Evolutionary conservation across 2,329 filamentous ascomycete species (phyloP).

Genomic region (Xylariaceae sp.): DNA sequence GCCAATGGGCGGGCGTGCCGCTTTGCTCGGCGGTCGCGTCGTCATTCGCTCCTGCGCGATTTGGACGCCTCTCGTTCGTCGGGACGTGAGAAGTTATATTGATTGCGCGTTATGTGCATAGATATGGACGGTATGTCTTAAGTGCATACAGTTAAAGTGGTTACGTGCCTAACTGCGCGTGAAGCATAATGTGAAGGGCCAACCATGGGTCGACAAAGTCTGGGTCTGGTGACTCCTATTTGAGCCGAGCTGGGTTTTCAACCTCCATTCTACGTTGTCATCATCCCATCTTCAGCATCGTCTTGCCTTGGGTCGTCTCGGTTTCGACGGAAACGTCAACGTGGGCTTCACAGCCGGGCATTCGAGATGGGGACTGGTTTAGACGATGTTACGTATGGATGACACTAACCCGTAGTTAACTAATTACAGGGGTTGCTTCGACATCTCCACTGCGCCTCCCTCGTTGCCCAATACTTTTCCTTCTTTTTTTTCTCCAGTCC

Average conservation of each 20-base stretch:
- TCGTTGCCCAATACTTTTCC: not conserved
- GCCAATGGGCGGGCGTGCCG: slow-evolving; percentile 25
- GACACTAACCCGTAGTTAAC: not conserved
- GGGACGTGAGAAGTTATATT: not conserved
- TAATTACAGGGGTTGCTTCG: not conserved
- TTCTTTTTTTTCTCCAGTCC: not conserved
- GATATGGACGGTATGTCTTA: not conserved
- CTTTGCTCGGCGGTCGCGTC: slow-evolving; percentile 22
- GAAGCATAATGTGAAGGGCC: too few relatives aligned
- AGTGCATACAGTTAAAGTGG: not conserved
- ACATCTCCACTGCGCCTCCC: not conserved
- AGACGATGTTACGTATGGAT: too few relatives aligned
- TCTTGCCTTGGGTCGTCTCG: too few relatives aligned
- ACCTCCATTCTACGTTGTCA: too few relatives aligned
- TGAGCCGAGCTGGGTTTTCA: too few relatives aligned
- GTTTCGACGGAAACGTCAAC: too few relatives aligned
- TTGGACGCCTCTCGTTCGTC: slow-evolving; percentile 22
- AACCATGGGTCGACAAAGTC: too few relatives aligned
- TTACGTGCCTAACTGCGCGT: too few relatives aligned
- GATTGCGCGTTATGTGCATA: slow-evolving; percentile 23
- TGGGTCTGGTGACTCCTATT: too few relatives aligned
- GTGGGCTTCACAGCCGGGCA: not conserved
- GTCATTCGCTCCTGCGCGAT: slow-evolving; percentile 14
- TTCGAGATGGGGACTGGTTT: not conserved
- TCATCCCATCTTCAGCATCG: too few relatives aligned